These are phyloP conservation scores for Brasilioporus rufonigricans DNA, from an alignment of 768 basidiomycete genomes.

Conservation along the genomic window DNA sequence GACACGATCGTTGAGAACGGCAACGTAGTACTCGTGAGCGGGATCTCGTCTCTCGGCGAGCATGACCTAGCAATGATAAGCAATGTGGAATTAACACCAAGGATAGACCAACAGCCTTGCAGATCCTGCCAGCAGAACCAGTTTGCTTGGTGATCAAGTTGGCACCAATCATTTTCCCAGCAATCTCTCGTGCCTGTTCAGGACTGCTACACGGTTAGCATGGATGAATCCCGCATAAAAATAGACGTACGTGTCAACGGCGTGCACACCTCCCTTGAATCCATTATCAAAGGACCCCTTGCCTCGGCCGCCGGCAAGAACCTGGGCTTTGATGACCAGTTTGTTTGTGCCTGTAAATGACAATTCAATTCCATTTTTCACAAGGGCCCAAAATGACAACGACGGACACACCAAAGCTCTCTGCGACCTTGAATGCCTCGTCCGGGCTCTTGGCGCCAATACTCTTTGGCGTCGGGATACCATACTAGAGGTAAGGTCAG, in stretches of 20 bases:
- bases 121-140: conserved; percentile 85
- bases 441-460: conserved; percentile 81
- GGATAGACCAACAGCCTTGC: conserved; percentile 76
- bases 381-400: neutral
- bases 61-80: conserved; percentile 74
- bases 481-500: conserved; percentile 62
- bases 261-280: conserved; percentile 96
- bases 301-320: conserved; percentile 96
- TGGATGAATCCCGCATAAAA: neutral
- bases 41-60: conserved; percentile 93
- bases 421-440: conserved; percentile 87
- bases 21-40: conserved; percentile 96
- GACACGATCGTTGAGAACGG: conserved; percentile 92
- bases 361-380: neutral
- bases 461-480: conserved; percentile 92
- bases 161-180: conserved; percentile 90
- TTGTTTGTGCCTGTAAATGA: conserved; percentile 56
- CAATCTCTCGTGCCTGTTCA: conserved; percentile 82
- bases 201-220: conserved; percentile 49
- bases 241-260: conserved; percentile 70
- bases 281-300: conserved; percentile 97
- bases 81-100: neutral
- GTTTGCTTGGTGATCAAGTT: conserved; percentile 99
- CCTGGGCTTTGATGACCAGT: conserved; percentile 98
- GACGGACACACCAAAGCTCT: conserved; percentile 77